These are phyloP conservation scores for Rhizoctonia solani DNA, from an alignment of 1,284 basidiomycete species.

Conservation along the genomic window DNA sequence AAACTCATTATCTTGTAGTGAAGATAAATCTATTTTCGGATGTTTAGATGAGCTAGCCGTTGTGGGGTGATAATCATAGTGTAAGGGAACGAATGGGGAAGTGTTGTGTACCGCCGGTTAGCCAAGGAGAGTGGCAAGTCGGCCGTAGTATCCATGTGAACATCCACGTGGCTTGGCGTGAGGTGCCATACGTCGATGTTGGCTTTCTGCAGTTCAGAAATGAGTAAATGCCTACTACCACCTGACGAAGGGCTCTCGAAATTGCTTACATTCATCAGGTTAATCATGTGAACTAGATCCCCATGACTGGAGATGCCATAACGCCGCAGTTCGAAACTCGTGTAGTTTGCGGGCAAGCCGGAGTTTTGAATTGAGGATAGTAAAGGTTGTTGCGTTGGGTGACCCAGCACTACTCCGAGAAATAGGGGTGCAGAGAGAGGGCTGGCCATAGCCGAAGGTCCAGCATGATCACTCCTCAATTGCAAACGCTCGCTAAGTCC, in stretches of 20 bases:
- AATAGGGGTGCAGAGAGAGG: slow-evolving; percentile 3
- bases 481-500: no score
- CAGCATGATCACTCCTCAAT: background rate
- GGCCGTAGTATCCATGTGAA: slow-evolving; percentile 29
- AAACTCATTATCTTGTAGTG: slow-evolving; percentile 23
- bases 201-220: slow-evolving; percentile 3
- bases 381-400: background rate
- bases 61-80: background rate
- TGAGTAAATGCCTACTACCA: background rate
- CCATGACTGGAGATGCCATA: slow-evolving; percentile 16
- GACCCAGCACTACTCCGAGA: background rate
- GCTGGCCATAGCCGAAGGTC: background rate
- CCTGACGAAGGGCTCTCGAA: background rate
- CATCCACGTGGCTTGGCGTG: slow-evolving; percentile 32
- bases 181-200: slow-evolving; percentile 36
- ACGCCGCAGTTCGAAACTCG: slow-evolving; percentile 20
- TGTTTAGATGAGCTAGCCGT: background rate
- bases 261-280: slow-evolving; percentile 3
- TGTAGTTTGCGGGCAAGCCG: background rate
- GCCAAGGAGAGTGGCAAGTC: slow-evolving; percentile 12
- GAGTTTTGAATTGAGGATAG: background rate
- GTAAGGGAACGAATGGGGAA: slow-evolving; percentile 9
- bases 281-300: slow-evolving; percentile 14
- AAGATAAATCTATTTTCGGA: slow-evolving; percentile 27
- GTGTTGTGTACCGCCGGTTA: slow-evolving; percentile 14